Conservation (phyloP, 1,284 basidiomycete genomes). For the Tranzscheliella williamsii region DNA sequence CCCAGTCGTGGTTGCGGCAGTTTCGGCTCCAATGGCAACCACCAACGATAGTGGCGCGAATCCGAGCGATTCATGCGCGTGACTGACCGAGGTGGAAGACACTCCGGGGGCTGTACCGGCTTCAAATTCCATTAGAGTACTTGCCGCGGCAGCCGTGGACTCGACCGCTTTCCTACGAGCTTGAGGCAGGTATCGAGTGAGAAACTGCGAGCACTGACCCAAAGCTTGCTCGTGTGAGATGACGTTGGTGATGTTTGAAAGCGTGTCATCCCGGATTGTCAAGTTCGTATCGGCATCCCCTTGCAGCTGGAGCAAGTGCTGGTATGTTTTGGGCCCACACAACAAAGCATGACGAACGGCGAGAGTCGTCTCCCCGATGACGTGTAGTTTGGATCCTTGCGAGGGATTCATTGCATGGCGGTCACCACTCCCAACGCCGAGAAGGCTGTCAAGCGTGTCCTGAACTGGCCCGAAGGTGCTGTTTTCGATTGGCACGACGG, state of each 20-base stretch:
- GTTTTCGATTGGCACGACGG: constrained; percentile 38
- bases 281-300: constrained; percentile 22
- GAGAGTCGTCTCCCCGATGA: constrained; percentile 32
- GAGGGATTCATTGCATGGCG: constrained; percentile 18
- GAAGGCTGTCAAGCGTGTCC: constrained; percentile 30
- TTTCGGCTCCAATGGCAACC: constrained; percentile 29
- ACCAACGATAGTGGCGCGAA: constrained; percentile 30
- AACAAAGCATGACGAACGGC: constrained; percentile 34
- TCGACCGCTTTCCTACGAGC: constrained; percentile 35
- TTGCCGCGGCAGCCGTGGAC: constrained; percentile 35
- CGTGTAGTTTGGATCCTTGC: constrained; percentile 18
- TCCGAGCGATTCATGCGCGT: constrained; percentile 24
- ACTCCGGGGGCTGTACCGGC: constrained; percentile 31
- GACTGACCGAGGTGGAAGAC: constrained; percentile 9
- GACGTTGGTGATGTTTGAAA: constrained; percentile 42
- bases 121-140: constrained; percentile 35
- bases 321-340: constrained; percentile 37
- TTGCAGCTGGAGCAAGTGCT: constrained; percentile 30
- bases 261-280: constrained; percentile 26
- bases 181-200: constrained; percentile 32
- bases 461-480: constrained; percentile 37
- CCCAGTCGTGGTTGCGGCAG: constrained; percentile 10
- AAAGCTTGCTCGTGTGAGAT: constrained; percentile 44
- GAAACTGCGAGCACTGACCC: constrained; percentile 34
- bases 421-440: constrained; percentile 32